Percentiles rank a stretch among this genome's conserved stretches.
These are phyloP conservation scores for Lathyrus aphaca DNA, from an alignment of 306 rosid species.

Conservation along the genomic window DNA sequence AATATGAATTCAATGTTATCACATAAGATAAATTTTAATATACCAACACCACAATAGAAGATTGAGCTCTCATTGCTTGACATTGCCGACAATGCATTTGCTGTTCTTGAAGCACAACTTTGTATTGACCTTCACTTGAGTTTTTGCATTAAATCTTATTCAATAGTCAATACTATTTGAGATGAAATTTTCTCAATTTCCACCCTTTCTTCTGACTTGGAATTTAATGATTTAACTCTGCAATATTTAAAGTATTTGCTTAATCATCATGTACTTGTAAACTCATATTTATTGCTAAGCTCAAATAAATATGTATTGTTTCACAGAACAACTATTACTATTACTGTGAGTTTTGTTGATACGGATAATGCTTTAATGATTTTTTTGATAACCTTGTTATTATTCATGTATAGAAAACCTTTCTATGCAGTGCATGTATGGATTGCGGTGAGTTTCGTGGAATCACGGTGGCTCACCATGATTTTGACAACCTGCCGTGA, in stretches of 20 bases:
- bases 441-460: no score
- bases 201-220: not conserved
- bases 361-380: conserved; percentile 9
- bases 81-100: not conserved
- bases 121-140: not conserved
- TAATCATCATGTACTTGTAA: conserved; percentile 3
- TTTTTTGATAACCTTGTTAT: conserved; percentile 19
- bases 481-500: no score
- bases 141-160: no score
- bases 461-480: no score
- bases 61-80: conserved; percentile 16
- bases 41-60: not conserved
- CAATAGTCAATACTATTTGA: no score
- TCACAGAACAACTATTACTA: conserved; percentile 11
- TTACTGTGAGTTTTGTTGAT: conserved; percentile 6
- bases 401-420: conserved; percentile 3
- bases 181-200: conserved; percentile 9
- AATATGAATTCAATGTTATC: conserved; percentile 4
- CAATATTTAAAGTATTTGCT: conserved; percentile 8
- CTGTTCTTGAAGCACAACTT: conserved; percentile 12
- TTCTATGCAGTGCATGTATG: not conserved
- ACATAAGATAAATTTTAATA: not conserved
- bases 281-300: not conserved
- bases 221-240: not conserved
- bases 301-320: conserved; percentile 27